Evolutionary conservation across 345 rosid species (phyloP), one percentile per base, ranked within the genome.

Genomic region (Noccaea bulbosa): DNA sequence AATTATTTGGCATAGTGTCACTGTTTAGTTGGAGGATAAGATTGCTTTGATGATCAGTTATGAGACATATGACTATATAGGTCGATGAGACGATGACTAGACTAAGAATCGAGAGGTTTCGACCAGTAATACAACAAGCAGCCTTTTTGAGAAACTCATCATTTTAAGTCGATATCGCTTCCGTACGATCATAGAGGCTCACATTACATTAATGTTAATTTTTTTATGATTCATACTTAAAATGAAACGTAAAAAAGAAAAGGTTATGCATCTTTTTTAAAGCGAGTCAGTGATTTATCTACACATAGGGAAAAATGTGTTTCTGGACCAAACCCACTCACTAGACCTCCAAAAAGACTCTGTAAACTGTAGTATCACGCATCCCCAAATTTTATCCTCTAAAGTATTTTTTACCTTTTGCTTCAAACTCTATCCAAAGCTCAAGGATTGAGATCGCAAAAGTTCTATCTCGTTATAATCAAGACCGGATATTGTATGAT

Each of bases 1-100:
- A 52, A 55, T 54, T 16, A 32, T 67, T 43, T 7, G 53, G 51
- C 52, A 0, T 15, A 8, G 27, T 22, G 50, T 68, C 47, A 44
- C 27, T 43, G 30, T 61, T 44, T n/a, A 5, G 51, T 4, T 43
- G 11, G 15, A 40, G 4, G 17, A 12, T 35, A 59, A 41, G 35
- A 34, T 54, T 46, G 35, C 22, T 55, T 67, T 68, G 55, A 12
- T 7, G 40, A 39, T 24, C 6, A 8, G 7, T 50, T 15, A 33
- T 62, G 12, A 5, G 51, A 4, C 35, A 8, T 48, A 55, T 14
- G 60, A 34, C 6, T 33, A 4, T 17, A 33, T 33, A 6, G 7
- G 6, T 55, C 60, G 7, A 10, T 55, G 27, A 24, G 27, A 24
- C 27, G 27, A 24, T 24, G 27, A 24, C 27, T 24, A 24, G 27